Base-by-base conservation (phyloP, 768 basidiomycete genomes). In the Coprinopsis sp. region DNA sequence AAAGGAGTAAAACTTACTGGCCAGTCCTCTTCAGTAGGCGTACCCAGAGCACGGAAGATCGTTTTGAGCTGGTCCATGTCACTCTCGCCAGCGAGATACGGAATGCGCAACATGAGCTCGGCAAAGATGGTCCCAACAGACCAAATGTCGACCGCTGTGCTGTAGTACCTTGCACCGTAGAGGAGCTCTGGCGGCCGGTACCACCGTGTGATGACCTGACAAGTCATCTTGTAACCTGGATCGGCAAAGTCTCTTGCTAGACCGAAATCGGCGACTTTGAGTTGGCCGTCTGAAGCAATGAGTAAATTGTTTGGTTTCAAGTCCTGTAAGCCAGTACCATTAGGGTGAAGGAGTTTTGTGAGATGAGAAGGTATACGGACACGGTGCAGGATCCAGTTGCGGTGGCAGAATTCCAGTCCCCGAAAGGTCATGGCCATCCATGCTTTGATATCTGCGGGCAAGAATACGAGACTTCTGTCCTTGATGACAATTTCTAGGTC, bases 351-450 rank as follows among this genome's bases (percentile, higher is more conserved):
- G 16, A 34, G 8, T 19, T 8, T 16, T 12, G 24, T 7, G 14
- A 33, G 12, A 47, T 3, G 14, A 18, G 37, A 46, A 47, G 39
- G 13, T 37, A 24, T 21, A 50, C 78, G 52, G 62, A 96, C 95
- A 45, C 96, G 79, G 67, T 99, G 96, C 19, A 99, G 72, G 46
- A 98, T 79, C 57, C 84, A 94, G 63, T 93, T 94, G 42, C 94
- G 72, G 61, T 99, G 96, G 56, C 96, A 97, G 63, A 96, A 98
- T 65, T 98, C 96, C n/a, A 99, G 74, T 2, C 96, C 96, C 31
- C 93, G 82, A 59, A 98, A 82, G 0, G 89, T 93, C 96, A 98
- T 98, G 10, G 90, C 88, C 81, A 96, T 91, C 95, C 96, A 99
- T 52, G 87, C 86, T 65, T 99, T 99, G 69, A 97, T 93, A 64